phyloP scores from a whole-genome alignment of 2,329 filamentous ascomycete genomes.

The Hortaea sp. region DNA sequence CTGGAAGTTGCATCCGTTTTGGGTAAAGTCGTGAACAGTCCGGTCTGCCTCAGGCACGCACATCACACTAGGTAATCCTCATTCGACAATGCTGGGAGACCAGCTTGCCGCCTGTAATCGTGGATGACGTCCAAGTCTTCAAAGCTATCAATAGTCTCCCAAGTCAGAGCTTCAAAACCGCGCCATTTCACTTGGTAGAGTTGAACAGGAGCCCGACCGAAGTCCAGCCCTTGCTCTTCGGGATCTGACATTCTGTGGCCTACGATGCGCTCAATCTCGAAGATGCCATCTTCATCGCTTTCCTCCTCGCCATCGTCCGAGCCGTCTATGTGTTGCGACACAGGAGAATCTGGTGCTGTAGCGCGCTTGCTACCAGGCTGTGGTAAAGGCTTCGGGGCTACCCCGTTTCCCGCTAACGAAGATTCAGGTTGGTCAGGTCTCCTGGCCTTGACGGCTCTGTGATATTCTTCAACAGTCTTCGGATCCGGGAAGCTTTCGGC shows the following conservation, averaged over 20 bases:
- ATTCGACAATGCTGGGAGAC: too few species aligned
- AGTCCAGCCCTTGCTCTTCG: slow-evolving; percentile 14
- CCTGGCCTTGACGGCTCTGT: background rate
- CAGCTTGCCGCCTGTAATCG: slow-evolving; percentile 10
- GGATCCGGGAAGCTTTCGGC: slow-evolving; percentile 20
- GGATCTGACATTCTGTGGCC: slow-evolving; percentile 22
- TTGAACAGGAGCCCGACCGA: slow-evolving; percentile 18
- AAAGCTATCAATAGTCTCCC: slow-evolving; percentile 25
- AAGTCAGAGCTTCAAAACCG: slow-evolving; percentile 20
- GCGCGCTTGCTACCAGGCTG: background rate
- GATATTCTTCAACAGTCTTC: slow-evolving; percentile 19
- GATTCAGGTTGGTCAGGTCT: too few species aligned
- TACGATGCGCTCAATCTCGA: slow-evolving; percentile 16
- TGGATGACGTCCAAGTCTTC: slow-evolving; percentile 15
- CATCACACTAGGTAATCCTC: background rate
- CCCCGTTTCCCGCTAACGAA: too few species aligned
- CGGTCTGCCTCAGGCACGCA: background rate
- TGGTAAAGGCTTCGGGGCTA: too few species aligned
- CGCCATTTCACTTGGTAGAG: slow-evolving; percentile 26
- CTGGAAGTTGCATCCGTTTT: background rate
- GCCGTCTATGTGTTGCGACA: background rate
- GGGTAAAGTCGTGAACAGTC: background rate
- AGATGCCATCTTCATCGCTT: slow-evolving; percentile 1
- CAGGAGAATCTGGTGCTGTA: background rate
- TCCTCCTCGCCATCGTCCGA: slow-evolving; percentile 1